These are phyloP conservation scores for Elongisporangium prolatum DNA, from an alignment of 352 stramenopile species.

Conservation along the genomic window DNA sequence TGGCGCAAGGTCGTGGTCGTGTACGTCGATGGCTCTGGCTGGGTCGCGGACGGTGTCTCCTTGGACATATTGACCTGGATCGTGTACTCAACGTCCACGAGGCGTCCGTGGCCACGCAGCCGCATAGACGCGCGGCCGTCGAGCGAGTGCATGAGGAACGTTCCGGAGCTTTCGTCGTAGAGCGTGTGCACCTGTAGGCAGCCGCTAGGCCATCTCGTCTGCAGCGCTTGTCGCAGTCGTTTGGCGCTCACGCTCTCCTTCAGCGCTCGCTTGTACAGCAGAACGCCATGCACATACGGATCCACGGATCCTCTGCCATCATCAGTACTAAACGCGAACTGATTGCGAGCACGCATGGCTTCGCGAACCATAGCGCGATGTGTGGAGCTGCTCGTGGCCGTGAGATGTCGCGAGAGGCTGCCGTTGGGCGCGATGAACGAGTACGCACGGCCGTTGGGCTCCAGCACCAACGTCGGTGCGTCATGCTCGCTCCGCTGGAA, in stretches of 20 bases:
- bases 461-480: conserved; percentile 57
- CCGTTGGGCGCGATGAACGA: conserved; percentile 48
- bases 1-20: conserved; percentile 41
- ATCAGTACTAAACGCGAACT: conserved; percentile 19
- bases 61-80: conserved; percentile 28
- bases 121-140: conserved; percentile 48
- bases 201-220: conserved; percentile 27
- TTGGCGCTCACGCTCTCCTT: conserved; percentile 12
- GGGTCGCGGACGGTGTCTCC: conserved; percentile 8
- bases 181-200: conserved; percentile 18
- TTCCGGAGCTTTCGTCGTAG: conserved; percentile 21
- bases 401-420: conserved; percentile 46
- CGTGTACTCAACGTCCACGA: conserved; percentile 32
- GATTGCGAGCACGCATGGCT: conserved; percentile 52
- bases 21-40: conserved; percentile 8
- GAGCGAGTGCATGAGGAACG: conserved; percentile 62
- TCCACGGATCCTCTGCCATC: neutral
- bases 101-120: conserved; percentile 25
- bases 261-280: conserved; percentile 8
- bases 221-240: conserved; percentile 9
- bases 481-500: conserved; percentile 42
- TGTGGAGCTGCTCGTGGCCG: conserved; percentile 41
- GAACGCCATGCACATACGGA: conserved; percentile 40
- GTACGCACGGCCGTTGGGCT: conserved; percentile 53
- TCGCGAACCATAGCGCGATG: conserved; percentile 38